Percentiles rank a stretch among this genome's conserved stretches.
These are phyloP conservation scores for Penicillium silybi DNA, from an alignment of 495 filamentous ascomycete species.

Conservation along the genomic window DNA sequence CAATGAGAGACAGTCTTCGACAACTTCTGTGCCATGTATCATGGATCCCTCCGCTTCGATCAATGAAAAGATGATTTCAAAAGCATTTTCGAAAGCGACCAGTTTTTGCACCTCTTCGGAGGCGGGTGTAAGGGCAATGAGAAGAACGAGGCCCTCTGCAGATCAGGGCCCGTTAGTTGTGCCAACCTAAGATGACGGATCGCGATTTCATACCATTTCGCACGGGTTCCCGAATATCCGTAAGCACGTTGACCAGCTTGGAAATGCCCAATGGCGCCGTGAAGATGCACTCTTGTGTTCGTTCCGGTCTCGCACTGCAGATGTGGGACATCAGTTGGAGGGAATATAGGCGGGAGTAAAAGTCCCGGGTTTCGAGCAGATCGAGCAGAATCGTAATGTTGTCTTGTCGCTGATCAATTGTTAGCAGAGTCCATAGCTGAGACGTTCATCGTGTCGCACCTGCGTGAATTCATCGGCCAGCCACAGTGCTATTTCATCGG, in stretches of 20 bases:
- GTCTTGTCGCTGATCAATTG: slow-evolving; percentile 69
- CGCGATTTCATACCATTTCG: slow-evolving; percentile 65
- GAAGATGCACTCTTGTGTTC: slow-evolving; percentile 94
- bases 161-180: slow-evolving; percentile 10
- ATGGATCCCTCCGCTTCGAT: slow-evolving; percentile 79
- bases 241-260: slow-evolving; percentile 74
- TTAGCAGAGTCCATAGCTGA: slow-evolving; percentile 35
- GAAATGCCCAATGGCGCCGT: slow-evolving; percentile 84
- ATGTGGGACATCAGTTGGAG: slow-evolving; percentile 87
- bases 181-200: background rate
- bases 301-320: slow-evolving; percentile 76
- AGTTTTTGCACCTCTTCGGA: slow-evolving; percentile 88
- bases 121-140: slow-evolving; percentile 64
- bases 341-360: slow-evolving; percentile 90
- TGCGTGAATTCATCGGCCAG: slow-evolving; percentile 97
- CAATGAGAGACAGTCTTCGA: slow-evolving; percentile 92
- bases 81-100: slow-evolving; percentile 91
- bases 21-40: slow-evolving; percentile 78
- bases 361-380: slow-evolving; percentile 81
- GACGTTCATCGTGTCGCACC: slow-evolving; percentile 40
- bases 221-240: slow-evolving; percentile 83
- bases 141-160: slow-evolving; percentile 61
- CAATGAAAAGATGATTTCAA: slow-evolving; percentile 78
- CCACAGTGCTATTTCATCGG: slow-evolving; percentile 95
- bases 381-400: slow-evolving; percentile 91